A percentile compares a stretch with the other conserved stretches of the same genome.
phyloP scores from a whole-genome alignment of 2,329 filamentous ascomycete genomes.

The Coniochaeta sp. region DNA sequence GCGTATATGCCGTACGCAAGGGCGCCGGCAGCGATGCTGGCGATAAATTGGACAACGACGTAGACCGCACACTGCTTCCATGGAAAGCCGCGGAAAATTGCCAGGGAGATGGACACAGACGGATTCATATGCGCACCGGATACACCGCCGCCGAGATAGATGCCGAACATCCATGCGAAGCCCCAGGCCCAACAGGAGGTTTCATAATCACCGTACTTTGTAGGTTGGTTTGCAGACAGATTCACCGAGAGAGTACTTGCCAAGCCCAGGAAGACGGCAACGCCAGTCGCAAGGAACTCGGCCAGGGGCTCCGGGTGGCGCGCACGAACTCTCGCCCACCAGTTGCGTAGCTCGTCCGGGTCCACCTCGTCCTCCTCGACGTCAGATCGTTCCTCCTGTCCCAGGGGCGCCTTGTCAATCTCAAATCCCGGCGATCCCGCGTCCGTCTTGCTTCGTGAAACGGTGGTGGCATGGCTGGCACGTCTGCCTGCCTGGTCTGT shows the following conservation, averaged over 20 bases:
- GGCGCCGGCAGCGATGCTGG: slow-evolving; percentile 19
- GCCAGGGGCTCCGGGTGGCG: slow-evolving; percentile 19
- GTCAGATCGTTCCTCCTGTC: slow-evolving; percentile 12
- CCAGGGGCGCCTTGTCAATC: slow-evolving; percentile 2
- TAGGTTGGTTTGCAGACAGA: slow-evolving; percentile 14
- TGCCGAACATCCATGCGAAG: slow-evolving; percentile 22
- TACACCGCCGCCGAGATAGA: slow-evolving; percentile 19
- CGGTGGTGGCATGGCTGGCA: neutral
- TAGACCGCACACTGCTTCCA: slow-evolving; percentile 23
- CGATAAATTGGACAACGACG: slow-evolving; percentile 21
- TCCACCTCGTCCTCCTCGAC: slow-evolving; percentile 12
- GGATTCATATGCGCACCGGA: slow-evolving; percentile 25
- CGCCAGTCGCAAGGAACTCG: slow-evolving; percentile 18
- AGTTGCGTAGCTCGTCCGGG: slow-evolving; percentile 16
- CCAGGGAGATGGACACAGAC: slow-evolving; percentile 25
- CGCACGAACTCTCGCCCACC: slow-evolving; percentile 19
- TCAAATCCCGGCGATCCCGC: neutral
- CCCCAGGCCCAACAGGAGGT: slow-evolving; percentile 22
- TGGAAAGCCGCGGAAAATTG: slow-evolving; percentile 27
- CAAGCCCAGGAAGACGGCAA: slow-evolving; percentile 18
- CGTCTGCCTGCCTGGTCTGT: neutral
- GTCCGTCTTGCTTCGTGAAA: neutral
- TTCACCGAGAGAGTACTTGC: slow-evolving; percentile 18
- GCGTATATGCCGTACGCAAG: slow-evolving; percentile 22
- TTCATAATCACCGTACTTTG: slow-evolving; percentile 17